Evolutionary conservation across 257 asterid species (phyloP), one percentile per base, ranked within the genome.

Genomic region (Cordia subcordata): DNA sequence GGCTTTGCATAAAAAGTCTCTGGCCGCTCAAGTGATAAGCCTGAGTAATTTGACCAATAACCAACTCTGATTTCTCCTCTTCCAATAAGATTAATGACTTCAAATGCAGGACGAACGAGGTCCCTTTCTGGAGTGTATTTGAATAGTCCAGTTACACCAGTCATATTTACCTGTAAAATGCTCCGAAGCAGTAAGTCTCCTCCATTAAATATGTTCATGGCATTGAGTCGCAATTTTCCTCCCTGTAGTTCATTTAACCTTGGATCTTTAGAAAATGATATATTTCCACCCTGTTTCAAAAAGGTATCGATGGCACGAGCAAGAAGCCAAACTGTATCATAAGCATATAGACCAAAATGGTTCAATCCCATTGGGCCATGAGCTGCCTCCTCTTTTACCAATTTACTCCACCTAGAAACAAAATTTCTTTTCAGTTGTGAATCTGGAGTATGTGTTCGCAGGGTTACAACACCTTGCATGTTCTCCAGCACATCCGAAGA

Each of bases 281-380:
- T 60, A 21, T 57, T 67, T 1, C 77, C 76, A 8, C 65, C 75
- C 4, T 8, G 40, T 19, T 72, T 65, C 16, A 77, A 69, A 63
- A 80, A 77, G 9, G 57, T 57, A 15, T 77, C 64, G 11, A 81
- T 45, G 45, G 86, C 86, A 19, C 44, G 70, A 49, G 87, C 81
- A 58, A 81, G 62, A 49, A 72, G 21, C 87, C 87, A 81, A 58
- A 77, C 81, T 10, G 80, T 72, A 55, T 81, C 84, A 22, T 81
- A 81, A 0, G 87, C 84, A 46, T 75, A 77, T 4, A 75, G 45
- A 3, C 63, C 87, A 39, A 57, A 72, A 1, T 74, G 53, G 53
- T 58, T 74, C 61, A 74, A 32, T 8, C 83, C 75, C 14, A 68
- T 33, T 17, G 40, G 12, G 1, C 53, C 55, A 13, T 35, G 37